phyloP scores from a whole-genome alignment of 2,329 filamentous ascomycete species.

The Cladosporium phlei region DNA sequence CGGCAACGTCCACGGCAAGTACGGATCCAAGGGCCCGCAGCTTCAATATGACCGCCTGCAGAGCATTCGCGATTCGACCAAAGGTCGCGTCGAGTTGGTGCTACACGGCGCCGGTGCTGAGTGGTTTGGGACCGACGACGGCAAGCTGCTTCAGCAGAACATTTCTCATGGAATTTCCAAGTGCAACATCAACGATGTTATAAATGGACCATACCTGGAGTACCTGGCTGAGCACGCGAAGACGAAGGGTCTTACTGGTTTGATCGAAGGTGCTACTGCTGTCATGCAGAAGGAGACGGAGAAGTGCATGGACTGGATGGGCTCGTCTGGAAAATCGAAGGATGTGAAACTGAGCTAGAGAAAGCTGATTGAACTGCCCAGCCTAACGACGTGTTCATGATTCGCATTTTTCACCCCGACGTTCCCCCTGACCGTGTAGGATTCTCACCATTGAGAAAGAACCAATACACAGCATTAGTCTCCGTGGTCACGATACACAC shows the following conservation, averaged over 20 bases:
- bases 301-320: conserved; percentile 19
- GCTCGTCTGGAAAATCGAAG: conserved; percentile 13
- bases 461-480: no score
- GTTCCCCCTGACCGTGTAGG: no score
- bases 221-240: conserved; percentile 20
- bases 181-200: conserved; percentile 55
- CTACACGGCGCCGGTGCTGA: conserved; percentile 57
- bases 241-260: conserved; percentile 24
- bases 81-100: conserved; percentile 45
- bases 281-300: conserved; percentile 26
- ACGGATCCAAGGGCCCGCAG: conserved; percentile 30
- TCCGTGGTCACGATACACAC: no score
- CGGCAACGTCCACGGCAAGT: conserved; percentile 31
- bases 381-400: no score
- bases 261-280: conserved; percentile 29
- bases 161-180: conserved; percentile 51
- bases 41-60: conserved; percentile 35
- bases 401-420: no score
- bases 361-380: background rate
- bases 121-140: conserved; percentile 31
- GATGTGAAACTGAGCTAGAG: conserved; percentile 6
- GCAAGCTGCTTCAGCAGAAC: conserved; percentile 44
- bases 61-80: conserved; percentile 33
- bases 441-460: no score
- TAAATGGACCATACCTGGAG: conserved; percentile 38